A percentile compares a stretch with the other conserved stretches of the same genome.
Conservation (phyloP, 2,329 filamentous ascomycete genomes). For the Diaporthe vaccinii region DNA sequence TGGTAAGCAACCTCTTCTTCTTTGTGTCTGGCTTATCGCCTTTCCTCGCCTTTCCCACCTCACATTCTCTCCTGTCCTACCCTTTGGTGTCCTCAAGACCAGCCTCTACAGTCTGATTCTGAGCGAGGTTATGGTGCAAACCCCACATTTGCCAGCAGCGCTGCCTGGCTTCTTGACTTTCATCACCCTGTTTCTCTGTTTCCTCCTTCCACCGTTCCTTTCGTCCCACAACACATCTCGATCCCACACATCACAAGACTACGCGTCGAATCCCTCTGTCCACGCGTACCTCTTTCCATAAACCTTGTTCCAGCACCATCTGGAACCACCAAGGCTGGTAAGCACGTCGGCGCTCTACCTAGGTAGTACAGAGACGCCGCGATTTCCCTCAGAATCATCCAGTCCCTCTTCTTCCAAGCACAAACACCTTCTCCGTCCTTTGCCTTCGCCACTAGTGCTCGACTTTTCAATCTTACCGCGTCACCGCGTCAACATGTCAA, state of each 20-base stretch:
- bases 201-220: neutral
- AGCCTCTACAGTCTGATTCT: too few relatives aligned
- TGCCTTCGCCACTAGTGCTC: neutral
- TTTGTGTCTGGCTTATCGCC: neutral
- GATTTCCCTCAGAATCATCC: neutral
- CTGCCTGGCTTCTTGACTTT: neutral
- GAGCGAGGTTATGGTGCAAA: neutral
- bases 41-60: neutral
- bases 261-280: neutral
- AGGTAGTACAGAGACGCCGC: too few relatives aligned
- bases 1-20: neutral
- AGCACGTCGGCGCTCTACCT: neutral
- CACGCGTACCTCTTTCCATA: neutral
- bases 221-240: neutral
- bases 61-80: neutral
- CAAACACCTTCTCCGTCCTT: neutral
- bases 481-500: too few relatives aligned
- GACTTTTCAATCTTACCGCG: neutral
- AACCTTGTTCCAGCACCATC: neutral
- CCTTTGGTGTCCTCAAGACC: neutral
- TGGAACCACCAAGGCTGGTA: slow-evolving; percentile 3
- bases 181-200: neutral
- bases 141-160: neutral
- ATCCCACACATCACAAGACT: neutral
- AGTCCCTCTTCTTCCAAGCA: neutral